These are phyloP conservation scores for Euphorbia schlechtendalii DNA, from an alignment of 441 rosid genomes.

Conservation along the genomic window DNA sequence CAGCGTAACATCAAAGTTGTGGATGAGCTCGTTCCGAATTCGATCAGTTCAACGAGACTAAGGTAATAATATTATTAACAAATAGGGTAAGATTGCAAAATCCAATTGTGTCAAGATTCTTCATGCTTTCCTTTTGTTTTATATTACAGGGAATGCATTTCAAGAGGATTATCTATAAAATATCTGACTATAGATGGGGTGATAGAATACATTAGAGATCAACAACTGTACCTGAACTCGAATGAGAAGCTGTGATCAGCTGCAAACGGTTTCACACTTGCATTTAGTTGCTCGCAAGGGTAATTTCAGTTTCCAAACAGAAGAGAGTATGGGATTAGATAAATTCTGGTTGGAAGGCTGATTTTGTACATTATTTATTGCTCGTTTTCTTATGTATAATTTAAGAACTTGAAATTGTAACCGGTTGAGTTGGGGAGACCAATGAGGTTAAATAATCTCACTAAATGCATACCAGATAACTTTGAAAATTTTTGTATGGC, in stretches of 20 bases:
- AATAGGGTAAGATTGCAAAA: background rate
- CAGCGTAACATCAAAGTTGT: conserved; percentile 52
- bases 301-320: too few relatives aligned
- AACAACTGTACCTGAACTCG: conserved; percentile 36
- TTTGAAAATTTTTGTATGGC: too few relatives aligned
- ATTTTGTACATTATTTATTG: too few relatives aligned
- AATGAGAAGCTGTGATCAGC: conserved; percentile 16
- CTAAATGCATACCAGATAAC: too few relatives aligned
- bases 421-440: too few relatives aligned
- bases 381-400: too few relatives aligned
- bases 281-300: too few relatives aligned
- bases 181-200: conserved; percentile 71
- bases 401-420: too few relatives aligned
- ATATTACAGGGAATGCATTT: conserved; percentile 61
- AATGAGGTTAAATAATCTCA: too few relatives aligned
- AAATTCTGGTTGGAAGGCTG: too few relatives aligned
- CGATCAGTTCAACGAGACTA: conserved; percentile 71
- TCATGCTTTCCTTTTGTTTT: background rate
- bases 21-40: conserved; percentile 61
- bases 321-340: too few relatives aligned
- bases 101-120: background rate
- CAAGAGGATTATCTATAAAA: conserved; percentile 63
- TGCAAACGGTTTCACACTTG: too few relatives aligned
- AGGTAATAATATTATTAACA: conserved; percentile 31
- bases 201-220: conserved; percentile 49